phyloP scores from a whole-genome alignment of 2,329 filamentous ascomycete genomes.

The Diaporthe citrichinensis region DNA sequence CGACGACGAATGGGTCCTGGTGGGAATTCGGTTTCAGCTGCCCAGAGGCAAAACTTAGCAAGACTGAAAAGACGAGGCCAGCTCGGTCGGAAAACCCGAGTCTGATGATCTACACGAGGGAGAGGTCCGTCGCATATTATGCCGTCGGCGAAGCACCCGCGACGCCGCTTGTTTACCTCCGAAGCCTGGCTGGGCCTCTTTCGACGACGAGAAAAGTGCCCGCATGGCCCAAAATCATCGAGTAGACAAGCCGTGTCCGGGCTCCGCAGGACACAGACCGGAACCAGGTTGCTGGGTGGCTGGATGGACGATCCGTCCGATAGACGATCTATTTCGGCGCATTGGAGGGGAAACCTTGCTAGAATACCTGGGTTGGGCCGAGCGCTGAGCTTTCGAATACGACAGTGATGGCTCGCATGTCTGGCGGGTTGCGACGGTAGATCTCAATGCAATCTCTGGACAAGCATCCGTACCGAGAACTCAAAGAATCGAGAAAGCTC shows the following conservation, averaged over 20 bases:
- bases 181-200: neutral
- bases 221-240: neutral
- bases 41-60: neutral
- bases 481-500: neutral
- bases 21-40: constrained; percentile 27
- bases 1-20: constrained; percentile 16
- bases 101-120: neutral
- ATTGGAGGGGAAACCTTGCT: neutral
- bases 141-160: neutral
- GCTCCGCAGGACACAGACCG: no score
- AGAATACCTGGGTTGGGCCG: neutral
- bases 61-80: constrained; percentile 24
- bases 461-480: constrained; percentile 11
- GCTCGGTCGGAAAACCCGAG: constrained; percentile 10
- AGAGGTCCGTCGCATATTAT: neutral
- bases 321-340: constrained; percentile 1
- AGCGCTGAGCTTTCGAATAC: constrained; percentile 13
- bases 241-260: neutral
- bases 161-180: neutral
- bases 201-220: neutral
- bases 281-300: neutral
- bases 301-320: constrained; percentile 16
- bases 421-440: constrained; percentile 28
- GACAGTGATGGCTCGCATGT: constrained; percentile 12
- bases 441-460: constrained; percentile 32